Evolutionary conservation across 1,284 basidiomycete genomes (phyloP), one percentile per base, ranked within the genome.

Genomic region (Fomes fomentarius): DNA sequence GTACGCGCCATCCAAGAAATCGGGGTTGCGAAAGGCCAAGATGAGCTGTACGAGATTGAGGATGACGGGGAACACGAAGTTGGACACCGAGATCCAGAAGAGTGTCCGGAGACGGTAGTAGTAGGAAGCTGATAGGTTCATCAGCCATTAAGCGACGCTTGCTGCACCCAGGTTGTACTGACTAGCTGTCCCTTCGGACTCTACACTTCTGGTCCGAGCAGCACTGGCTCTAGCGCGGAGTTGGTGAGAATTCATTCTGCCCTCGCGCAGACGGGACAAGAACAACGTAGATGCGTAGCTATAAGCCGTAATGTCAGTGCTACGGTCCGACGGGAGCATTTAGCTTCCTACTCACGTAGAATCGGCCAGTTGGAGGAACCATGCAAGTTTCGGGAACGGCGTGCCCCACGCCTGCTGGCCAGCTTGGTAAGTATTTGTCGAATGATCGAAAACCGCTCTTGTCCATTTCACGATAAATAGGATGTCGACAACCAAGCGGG

Each of bases 1-100:
- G 39, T 58, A 61, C 3, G 56, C 19, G 35, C 58, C 56, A 21
- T 53, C 28, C n/a, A 55, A 30, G 49, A 53, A 57, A 39, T 47
- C 21, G 8, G 39, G 10, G 26, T 40, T 41, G 11, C 26, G 19
- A 24, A 63, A 46, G 25, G 50, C 57, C 17, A 63, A 31, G 4
- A 58, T 41, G 40, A 69, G 62, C 50, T 67, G 65, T 11, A 47
- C 53, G 44, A 70, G 56, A 50, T 62, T 61, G 34, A 71, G 48
- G 8, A 69, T 42, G 15, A 64, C 66, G 1, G 70, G 70, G 46
- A 71, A 67, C 24, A 70, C 63, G 47, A 69, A 71, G 55, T 69
- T 70, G 26, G 64, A 64, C 3, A 56, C 37, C 2, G 65, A 56
- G 49, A 69, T 68, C 66, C 69, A 71, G 57, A 71, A 67, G 15